Evolutionary conservation across 2,329 filamentous ascomycete genomes (phyloP).

Genomic region (Venturia pyrina): DNA sequence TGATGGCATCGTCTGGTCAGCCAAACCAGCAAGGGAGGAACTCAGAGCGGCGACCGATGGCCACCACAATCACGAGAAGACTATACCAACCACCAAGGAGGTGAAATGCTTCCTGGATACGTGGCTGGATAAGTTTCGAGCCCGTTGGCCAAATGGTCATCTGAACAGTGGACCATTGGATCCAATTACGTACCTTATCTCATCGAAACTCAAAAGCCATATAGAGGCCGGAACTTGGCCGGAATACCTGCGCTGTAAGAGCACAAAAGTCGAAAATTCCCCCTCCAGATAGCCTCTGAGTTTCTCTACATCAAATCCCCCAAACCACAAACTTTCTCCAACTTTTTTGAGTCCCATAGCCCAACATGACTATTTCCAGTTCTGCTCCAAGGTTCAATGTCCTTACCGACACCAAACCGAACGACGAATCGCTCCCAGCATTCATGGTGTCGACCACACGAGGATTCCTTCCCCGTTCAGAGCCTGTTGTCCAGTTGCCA

Average conservation of each 20-base stretch:
- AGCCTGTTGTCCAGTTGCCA: conserved; percentile 48
- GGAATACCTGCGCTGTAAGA: conserved; percentile 1
- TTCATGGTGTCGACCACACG: conserved; percentile 71
- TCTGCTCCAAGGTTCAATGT: conserved; percentile 41
- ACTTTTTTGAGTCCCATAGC: background rate
- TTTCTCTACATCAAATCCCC: background rate
- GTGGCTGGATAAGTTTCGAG: background rate
- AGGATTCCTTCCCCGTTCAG: conserved; percentile 60
- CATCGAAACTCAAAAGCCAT: background rate
- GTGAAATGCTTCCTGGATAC: background rate
- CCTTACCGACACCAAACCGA: conserved; percentile 51
- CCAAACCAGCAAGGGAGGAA: background rate
- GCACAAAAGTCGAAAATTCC: background rate
- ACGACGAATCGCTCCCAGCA: conserved; percentile 55
- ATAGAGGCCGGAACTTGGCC: background rate
- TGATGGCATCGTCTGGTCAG: background rate
- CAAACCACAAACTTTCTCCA: background rate
- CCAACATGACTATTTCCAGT: conserved; percentile 4
- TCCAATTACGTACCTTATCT: conserved; percentile 4
- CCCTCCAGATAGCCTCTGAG: background rate
- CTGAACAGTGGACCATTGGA: background rate
- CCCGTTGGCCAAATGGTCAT: background rate
- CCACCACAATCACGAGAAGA: background rate
- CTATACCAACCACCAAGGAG: background rate
- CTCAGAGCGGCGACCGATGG: background rate